Evolutionary conservation across 2,329 filamentous ascomycete species (phyloP), one percentile per base, ranked within the genome.

Genomic region (Ustilaginoidea virens): DNA sequence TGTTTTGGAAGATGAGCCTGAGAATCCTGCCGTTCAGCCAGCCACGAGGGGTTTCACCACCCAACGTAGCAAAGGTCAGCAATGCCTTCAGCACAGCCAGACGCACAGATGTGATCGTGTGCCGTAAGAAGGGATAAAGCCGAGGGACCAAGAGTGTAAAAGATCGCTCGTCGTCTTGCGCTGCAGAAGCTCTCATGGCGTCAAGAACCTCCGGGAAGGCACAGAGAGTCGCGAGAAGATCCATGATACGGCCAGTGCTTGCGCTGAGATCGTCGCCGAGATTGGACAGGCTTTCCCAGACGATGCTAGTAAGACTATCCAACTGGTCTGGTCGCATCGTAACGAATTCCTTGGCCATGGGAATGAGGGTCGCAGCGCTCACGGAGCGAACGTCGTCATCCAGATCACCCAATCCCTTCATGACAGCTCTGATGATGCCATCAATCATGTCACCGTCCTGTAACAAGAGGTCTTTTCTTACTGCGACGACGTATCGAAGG

Each of bases 201-300:
- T 87, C 74, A 18, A 98, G 59, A 6, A 96, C 87, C 55, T 93
- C 73, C 1, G 81, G 81, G 58, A 94, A 98, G 37, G 85, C 80
- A 58, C 90, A 98, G 2, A 98, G 71, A 35, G 90, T 96, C 10
- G 92, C 90, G 12, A 98, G 66, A 23, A 98, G 69, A 51, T 98
- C 92, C 92, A 98, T 98, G 31, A 98, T 92, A 32, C 85, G 92
- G 27, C 90, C 90, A 7, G 92, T 98, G 50, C 90, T 96, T 4
- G 90, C 90, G 50, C 86, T 96, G 12, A 98, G 65, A 47, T 98
- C 90, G 48, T 98, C 90, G 39, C 87, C 86, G n/a, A 98, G 63
- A 48, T 92, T 92, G 4, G 87, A 92, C 15, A 98, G 63, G 57
- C 90, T 96, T 46, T 92, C 81, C 90, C 90, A 98, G 17, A 98